These are phyloP conservation scores for Meyerozyma guilliermondii DNA, from an alignment of 1,139 yeast species.

Conservation along the genomic window DNA sequence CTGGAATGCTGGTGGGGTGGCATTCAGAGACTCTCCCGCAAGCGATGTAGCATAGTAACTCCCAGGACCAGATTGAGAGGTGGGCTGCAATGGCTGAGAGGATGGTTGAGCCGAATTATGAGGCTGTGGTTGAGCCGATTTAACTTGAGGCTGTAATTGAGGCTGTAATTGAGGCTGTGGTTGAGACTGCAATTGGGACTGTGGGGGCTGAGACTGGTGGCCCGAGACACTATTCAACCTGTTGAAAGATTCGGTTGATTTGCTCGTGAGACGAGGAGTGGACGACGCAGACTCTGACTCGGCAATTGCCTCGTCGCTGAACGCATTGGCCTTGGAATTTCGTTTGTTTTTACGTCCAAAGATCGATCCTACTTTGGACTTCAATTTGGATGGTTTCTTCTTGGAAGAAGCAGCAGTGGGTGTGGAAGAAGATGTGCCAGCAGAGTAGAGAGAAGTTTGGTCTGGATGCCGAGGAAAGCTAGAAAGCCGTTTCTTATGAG, in stretches of 20 bases:
- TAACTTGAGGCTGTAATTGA: too few relatives aligned
- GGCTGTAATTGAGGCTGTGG: too few relatives aligned
- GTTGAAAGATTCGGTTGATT: slow-evolving; percentile 12
- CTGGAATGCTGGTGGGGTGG: slow-evolving; percentile 5
- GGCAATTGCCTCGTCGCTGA: slow-evolving; percentile 22
- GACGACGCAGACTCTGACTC: slow-evolving; percentile 31
- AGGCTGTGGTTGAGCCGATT: too few relatives aligned
- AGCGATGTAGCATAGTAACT: not conserved
- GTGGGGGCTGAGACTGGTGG: too few relatives aligned
- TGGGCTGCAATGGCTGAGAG: too few relatives aligned
- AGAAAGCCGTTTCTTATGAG: slow-evolving; percentile 4
- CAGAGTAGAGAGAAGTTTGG: slow-evolving; percentile 5
- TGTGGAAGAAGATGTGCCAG: not conserved
- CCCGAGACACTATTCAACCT: not conserved
- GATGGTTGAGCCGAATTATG: too few relatives aligned
- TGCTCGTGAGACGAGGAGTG: slow-evolving; percentile 6
- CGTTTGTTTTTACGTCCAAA: slow-evolving; percentile 61
- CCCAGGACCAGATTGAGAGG: not conserved
- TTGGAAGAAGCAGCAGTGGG: slow-evolving; percentile 2
- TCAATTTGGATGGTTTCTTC: slow-evolving; percentile 40
- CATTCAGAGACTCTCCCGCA: not conserved
- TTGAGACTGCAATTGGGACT: too few relatives aligned
- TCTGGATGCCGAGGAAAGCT: slow-evolving; percentile 3
- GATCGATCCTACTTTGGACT: slow-evolving; percentile 81
- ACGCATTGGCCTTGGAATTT: slow-evolving; percentile 12